Evolutionary conservation across 345 rosid species (phyloP), one percentile per base, ranked within the genome.

Genomic region (Eucalyptus pumila): DNA sequence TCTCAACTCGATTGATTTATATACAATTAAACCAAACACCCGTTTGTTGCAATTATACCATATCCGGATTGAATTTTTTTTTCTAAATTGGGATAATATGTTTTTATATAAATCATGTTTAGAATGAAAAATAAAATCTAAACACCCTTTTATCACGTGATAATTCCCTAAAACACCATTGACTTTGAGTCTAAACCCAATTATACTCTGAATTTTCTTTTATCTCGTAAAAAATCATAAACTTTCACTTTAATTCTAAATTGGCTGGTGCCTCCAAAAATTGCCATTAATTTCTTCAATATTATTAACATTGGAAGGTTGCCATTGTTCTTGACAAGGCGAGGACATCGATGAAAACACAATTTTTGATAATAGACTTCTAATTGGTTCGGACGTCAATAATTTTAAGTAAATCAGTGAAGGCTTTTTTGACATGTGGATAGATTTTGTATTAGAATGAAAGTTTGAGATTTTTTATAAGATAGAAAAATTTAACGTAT

Each of bases 201-300:
- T 56, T 56, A 2, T 10, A 56, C 14, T 23, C 0, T 24, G 1
- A 56, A 56, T 56, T 56, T 10, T 56, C 11, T 56, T 56, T 56
- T 24, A 0, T 56, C 5, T 24, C 3, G 0, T 56, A 4, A 56
- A 56, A 56, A 56, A 24, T 56, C 6, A 1, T 0, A 24, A 56
- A 56, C 3, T 56, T 56, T 56, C 30, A 56, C 3, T 10, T 26
- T 56, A 56, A 26, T 11, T 11, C 3, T 4, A 56, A 56, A 56
- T 56, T 56, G 27, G 30, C 62, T 8, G 1, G 4, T 4, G 6
- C 30, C 0, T 56, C 13, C 30, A 24, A 56, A 56, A 56, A 24
- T 56, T 23, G 14, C 30, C 27, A 56, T 56, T 56, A 9, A 56
- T 56, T 56, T 24, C 2, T 52, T 52, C 4, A 19, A 52, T 19